phyloP scores from a whole-genome alignment of 139 green algal genomes.

The Chlorella sp. region DNA sequence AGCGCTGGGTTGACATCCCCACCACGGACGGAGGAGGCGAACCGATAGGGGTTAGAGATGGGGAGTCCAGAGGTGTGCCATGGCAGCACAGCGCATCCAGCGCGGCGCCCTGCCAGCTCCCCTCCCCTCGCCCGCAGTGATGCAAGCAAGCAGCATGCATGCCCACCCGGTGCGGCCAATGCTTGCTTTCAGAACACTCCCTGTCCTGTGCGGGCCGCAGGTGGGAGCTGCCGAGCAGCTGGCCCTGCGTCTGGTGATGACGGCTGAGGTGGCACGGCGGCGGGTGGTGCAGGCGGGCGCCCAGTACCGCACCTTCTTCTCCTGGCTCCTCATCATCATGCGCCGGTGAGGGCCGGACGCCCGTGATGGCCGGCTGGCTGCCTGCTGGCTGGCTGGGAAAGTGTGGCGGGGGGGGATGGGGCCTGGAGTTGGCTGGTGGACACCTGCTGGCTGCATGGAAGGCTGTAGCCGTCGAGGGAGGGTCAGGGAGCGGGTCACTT shows the following conservation, averaged over 20 bases:
- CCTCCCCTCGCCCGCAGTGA: too few relatives aligned
- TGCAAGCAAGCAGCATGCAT: neutral
- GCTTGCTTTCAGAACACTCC: neutral
- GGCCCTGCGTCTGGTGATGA: slow-evolving; percentile 52
- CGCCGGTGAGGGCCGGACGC: slow-evolving; percentile 27
- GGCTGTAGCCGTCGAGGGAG: too few relatives aligned
- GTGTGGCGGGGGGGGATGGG: neutral
- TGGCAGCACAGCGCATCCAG: too few relatives aligned
- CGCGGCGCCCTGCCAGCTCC: too few relatives aligned
- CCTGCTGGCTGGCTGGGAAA: neutral
- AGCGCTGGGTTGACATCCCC: too few relatives aligned
- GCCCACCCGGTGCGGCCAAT: neutral
- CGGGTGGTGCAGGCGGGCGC: slow-evolving; percentile 34
- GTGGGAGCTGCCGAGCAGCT: slow-evolving; percentile 42
- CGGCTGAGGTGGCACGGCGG: slow-evolving; percentile 58
- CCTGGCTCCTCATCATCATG: slow-evolving; percentile 68
- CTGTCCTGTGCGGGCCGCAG: slow-evolving; percentile 17
- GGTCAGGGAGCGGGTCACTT: too few relatives aligned
- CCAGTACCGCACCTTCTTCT: slow-evolving; percentile 72
- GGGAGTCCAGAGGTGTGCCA: too few relatives aligned
- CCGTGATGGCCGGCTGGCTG: neutral
- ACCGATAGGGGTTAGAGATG: too few relatives aligned
- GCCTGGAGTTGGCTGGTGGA: neutral
- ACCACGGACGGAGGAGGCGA: too few relatives aligned
- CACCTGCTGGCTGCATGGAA: too few relatives aligned